Base-by-base conservation (phyloP, 2,329 filamentous ascomycete genomes). In the Exophiala sp. region DNA sequence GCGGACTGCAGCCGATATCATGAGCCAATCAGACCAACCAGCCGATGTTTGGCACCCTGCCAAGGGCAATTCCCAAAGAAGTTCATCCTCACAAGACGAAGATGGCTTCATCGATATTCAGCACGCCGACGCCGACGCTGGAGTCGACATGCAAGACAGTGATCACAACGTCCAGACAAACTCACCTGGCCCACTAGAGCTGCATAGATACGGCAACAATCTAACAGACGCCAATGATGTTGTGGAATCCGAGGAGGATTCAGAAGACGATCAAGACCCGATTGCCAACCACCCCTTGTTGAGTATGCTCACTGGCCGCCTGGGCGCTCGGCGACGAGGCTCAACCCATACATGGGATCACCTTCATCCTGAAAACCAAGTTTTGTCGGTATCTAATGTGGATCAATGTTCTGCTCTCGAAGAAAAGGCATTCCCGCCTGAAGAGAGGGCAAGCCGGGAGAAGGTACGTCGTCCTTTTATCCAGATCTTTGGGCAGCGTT, bases 341-440 rank as follows among this genome's bases (percentile, higher is more conserved):
- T 58, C 58, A 6, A 50, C 54, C 9, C 56, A 58, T 37, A 58
- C 58, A 46, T 60, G 58, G 52, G 82, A 83, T 60, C 73, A 79
- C 43, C 79, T 88, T 61, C 79, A 86, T 62, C 82, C 88, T 21
- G 85, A 86, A 61, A 78, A 86, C n/a, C 81, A 86, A 45, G 79
- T 85, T 22, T 75, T 96, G 43, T 86, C 80, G 34, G 56, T 67
- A 39, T 70, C 70, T 10, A 68, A 75, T 55, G 65, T 73, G 10
- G 72, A 75, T 16, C 68, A 77, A 58, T 82, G 80, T 64, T 69
- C 78, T 54, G 67, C 68, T 53, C 73, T 83, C 14, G 80, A 84
- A 63, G 71, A 76, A 48, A 75, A 69, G 27, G 67, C 76, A 7
- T 83, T 84, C 61, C 78, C 80, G 22, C 73, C 77, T 30, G 60